Evolutionary conservation across 2,329 filamentous ascomycete genomes (phyloP).

Genomic region (Gnomoniopsis smithogilvyi): DNA sequence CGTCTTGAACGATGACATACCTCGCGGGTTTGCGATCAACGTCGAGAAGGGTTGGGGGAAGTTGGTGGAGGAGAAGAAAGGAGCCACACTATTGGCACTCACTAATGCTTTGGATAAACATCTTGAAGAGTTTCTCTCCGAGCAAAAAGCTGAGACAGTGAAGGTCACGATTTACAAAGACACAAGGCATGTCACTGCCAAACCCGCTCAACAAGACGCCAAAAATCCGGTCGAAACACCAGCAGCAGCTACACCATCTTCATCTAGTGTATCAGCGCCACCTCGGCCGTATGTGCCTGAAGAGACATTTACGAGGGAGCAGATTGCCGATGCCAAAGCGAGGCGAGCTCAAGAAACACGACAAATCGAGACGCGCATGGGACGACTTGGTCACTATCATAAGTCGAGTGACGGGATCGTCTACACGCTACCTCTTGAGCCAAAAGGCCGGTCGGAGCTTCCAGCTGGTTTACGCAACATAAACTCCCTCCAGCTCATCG

Average conservation of each 20-base stretch:
- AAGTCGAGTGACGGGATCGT: slow-evolving; percentile 67
- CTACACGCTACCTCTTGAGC: slow-evolving; percentile 69
- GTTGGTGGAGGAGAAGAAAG: slow-evolving; percentile 54
- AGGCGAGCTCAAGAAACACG: slow-evolving; percentile 63
- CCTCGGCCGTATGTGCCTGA: slow-evolving; percentile 36
- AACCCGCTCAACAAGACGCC: slow-evolving; percentile 8
- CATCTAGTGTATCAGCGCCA: not conserved
- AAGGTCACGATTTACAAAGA: slow-evolving; percentile 65
- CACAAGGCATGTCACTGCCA: slow-evolving; percentile 40
- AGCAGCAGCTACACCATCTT: not conserved
- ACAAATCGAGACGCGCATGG: slow-evolving; percentile 73
- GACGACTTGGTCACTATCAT: slow-evolving; percentile 62
- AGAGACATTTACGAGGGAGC: slow-evolving; percentile 52
- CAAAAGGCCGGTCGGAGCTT: slow-evolving; percentile 57
- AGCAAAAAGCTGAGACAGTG: slow-evolving; percentile 68
- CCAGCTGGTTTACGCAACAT: slow-evolving; percentile 59
- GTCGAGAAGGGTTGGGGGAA: slow-evolving; percentile 71
- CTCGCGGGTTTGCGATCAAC: slow-evolving; percentile 68
- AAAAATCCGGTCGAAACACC: not conserved
- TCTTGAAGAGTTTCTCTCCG: slow-evolving; percentile 66
- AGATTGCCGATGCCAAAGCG: slow-evolving; percentile 60
- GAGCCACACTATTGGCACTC: slow-evolving; percentile 60
- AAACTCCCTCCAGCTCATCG: slow-evolving; percentile 63
- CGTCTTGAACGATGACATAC: slow-evolving; percentile 39
- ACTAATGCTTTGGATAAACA: slow-evolving; percentile 70